Evolutionary conservation across 768 basidiomycete genomes (phyloP).

Genomic region (Suillus cothurnatus): DNA sequence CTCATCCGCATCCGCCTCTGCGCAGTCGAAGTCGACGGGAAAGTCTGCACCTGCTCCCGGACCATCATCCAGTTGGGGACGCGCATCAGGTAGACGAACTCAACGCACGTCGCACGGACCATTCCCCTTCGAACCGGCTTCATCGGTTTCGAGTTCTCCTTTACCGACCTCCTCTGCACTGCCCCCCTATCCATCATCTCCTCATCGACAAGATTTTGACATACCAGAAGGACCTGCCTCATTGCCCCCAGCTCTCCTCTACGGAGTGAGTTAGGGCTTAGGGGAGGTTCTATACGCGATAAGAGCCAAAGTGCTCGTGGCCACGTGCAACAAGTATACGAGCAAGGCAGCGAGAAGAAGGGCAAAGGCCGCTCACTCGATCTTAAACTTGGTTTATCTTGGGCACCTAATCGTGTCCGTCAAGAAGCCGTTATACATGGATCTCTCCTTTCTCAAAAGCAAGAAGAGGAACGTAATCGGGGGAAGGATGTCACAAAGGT

Average conservation of each 20-base stretch:
- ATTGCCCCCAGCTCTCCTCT: constrained; percentile 20
- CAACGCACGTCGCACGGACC: constrained; percentile 52
- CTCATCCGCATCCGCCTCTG: constrained; percentile 28
- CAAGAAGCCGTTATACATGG: constrained; percentile 66
- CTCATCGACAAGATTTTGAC: constrained; percentile 12
- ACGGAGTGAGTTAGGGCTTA: constrained; percentile 35
- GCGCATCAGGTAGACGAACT: constrained; percentile 46
- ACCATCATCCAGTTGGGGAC: constrained; percentile 60
- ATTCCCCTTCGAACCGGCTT: constrained; percentile 71
- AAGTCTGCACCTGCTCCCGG: constrained; percentile 32
- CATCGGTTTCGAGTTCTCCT: constrained; percentile 49
- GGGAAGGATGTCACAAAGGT: constrained; percentile 39
- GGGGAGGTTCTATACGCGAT: constrained; percentile 28
- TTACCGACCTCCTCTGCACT: constrained; percentile 22
- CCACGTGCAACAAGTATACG: constrained; percentile 12
- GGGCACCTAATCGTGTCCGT: constrained; percentile 69
- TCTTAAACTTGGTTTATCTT: constrained; percentile 66
- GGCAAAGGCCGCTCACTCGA: constrained; percentile 73
- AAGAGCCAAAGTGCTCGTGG: constrained; percentile 27
- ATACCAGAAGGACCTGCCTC: constrained; percentile 13
- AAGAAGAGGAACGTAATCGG: constrained; percentile 18
- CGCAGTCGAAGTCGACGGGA: constrained; percentile 44
- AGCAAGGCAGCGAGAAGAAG: constrained; percentile 30
- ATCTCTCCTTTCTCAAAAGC: constrained; percentile 25
- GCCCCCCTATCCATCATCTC: constrained; percentile 14